Evolutionary conservation across 2,329 filamentous ascomycete genomes (phyloP).

Genomic region (Penicillium sp.): DNA sequence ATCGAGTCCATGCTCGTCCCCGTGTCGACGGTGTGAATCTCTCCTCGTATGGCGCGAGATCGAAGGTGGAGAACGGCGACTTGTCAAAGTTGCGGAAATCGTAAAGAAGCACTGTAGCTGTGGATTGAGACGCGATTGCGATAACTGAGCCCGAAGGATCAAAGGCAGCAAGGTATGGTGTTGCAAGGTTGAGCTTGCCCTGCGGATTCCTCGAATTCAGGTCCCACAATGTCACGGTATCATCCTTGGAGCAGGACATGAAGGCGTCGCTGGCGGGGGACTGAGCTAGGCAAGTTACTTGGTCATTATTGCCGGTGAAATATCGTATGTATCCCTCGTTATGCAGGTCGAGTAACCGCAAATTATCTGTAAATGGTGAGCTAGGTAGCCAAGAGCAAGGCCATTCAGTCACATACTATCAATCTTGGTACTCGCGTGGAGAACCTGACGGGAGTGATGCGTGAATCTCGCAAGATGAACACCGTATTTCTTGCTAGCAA

Average conservation of each 20-base stretch:
- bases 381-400: background rate
- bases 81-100: constrained; percentile 93
- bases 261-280: constrained; percentile 88
- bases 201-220: constrained; percentile 75
- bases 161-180: constrained; percentile 80
- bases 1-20: constrained; percentile 70
- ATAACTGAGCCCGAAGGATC: constrained; percentile 92
- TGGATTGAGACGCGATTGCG: constrained; percentile 78
- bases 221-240: constrained; percentile 90
- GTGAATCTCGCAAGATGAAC: constrained; percentile 93
- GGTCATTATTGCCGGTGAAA: constrained; percentile 83
- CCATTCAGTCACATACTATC: constrained; percentile 61
- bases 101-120: constrained; percentile 81
- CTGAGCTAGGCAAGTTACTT: constrained; percentile 79
- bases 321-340: constrained; percentile 97
- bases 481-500: constrained; percentile 95
- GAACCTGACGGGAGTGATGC: constrained; percentile 83
- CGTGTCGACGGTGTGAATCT: constrained; percentile 51
- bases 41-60: constrained; percentile 64
- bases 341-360: constrained; percentile 81
- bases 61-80: constrained; percentile 81
- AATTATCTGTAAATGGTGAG: constrained; percentile 55
- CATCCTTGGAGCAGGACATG: constrained; percentile 85
- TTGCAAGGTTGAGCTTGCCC: constrained; percentile 76
- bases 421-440: constrained; percentile 94